Evolutionary conservation across 2,329 filamentous ascomycete genomes (phyloP).

Genomic region (Pseudogymnoascus sp.): DNA sequence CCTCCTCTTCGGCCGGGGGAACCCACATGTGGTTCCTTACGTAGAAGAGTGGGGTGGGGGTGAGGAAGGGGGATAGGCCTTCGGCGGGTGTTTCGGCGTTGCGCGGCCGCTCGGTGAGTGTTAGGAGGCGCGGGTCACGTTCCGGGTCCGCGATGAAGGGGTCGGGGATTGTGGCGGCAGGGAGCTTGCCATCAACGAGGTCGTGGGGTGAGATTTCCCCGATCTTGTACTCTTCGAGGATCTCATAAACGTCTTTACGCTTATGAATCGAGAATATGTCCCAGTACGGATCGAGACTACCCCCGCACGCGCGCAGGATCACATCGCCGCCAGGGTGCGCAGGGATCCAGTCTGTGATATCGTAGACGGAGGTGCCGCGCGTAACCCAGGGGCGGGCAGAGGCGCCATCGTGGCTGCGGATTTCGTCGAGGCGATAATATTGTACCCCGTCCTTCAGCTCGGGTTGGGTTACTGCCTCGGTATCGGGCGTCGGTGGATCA

Average conservation of each 20-base stretch:
- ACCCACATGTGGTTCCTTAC: slow-evolving; percentile 59
- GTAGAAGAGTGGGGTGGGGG: slow-evolving; percentile 48
- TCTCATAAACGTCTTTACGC: slow-evolving; percentile 53
- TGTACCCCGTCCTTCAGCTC: background rate
- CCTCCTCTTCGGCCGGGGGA: slow-evolving; percentile 34
- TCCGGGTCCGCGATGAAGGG: slow-evolving; percentile 47
- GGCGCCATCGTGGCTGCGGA: slow-evolving; percentile 43
- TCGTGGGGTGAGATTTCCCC: slow-evolving; percentile 52
- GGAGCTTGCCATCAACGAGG: slow-evolving; percentile 47
- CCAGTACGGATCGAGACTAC: slow-evolving; percentile 60
- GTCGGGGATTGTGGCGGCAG: slow-evolving; percentile 48
- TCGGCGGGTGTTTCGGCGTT: slow-evolving; percentile 52
- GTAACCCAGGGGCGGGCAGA: slow-evolving; percentile 54
- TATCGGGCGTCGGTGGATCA: background rate
- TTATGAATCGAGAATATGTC: slow-evolving; percentile 63
- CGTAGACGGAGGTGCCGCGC: slow-evolving; percentile 56
- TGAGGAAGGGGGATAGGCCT: slow-evolving; percentile 43
- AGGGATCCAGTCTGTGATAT: slow-evolving; percentile 60
- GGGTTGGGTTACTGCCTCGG: background rate
- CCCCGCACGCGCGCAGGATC: slow-evolving; percentile 56
- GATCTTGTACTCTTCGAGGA: slow-evolving; percentile 55
- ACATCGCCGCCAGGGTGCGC: slow-evolving; percentile 61
- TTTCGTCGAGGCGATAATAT: slow-evolving; percentile 35
- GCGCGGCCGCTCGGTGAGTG: slow-evolving; percentile 45
- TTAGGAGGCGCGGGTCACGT: slow-evolving; percentile 42